Evolutionary conservation across 495 filamentous ascomycete species (phyloP).

Genomic region (Mytilinidion resinicola): DNA sequence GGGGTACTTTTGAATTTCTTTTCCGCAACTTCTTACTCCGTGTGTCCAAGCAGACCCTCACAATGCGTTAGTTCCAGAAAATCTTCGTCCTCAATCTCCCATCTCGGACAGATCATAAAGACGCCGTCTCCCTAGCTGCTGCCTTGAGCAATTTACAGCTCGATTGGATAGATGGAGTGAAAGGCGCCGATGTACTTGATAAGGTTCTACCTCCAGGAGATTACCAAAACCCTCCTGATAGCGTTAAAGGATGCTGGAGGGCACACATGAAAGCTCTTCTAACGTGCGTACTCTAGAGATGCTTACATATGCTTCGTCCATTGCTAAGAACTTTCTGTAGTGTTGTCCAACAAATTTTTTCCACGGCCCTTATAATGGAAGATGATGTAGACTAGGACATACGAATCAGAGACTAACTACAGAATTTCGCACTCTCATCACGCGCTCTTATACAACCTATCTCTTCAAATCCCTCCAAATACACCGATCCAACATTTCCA

Average conservation of each 20-base stretch:
- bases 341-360: conserved; percentile 15
- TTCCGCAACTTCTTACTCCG: too few species aligned
- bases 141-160: conserved; percentile 13
- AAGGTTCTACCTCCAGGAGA: conserved; percentile 23
- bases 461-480: background rate
- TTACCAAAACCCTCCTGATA: conserved; percentile 2
- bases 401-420: conserved; percentile 13
- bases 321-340: background rate
- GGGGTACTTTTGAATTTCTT: too few species aligned
- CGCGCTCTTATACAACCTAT: background rate
- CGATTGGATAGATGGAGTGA: conserved; percentile 18
- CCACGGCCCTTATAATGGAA: conserved; percentile 23
- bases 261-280: conserved; percentile 23
- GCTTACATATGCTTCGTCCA: background rate
- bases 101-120: conserved; percentile 18
- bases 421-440: conserved; percentile 3
- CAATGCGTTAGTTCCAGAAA: conserved; percentile 20
- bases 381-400: conserved; percentile 30
- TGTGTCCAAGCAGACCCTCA: too few species aligned
- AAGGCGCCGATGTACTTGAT: conserved; percentile 7
- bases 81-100: conserved; percentile 23
- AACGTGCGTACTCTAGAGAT: conserved; percentile 7
- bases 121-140: conserved; percentile 15
- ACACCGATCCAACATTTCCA: background rate
- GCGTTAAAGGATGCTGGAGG: conserved; percentile 21